Evolutionary conservation across 352 stramenopile genomes (phyloP).

Genomic region (Sclerospora graminicola): DNA sequence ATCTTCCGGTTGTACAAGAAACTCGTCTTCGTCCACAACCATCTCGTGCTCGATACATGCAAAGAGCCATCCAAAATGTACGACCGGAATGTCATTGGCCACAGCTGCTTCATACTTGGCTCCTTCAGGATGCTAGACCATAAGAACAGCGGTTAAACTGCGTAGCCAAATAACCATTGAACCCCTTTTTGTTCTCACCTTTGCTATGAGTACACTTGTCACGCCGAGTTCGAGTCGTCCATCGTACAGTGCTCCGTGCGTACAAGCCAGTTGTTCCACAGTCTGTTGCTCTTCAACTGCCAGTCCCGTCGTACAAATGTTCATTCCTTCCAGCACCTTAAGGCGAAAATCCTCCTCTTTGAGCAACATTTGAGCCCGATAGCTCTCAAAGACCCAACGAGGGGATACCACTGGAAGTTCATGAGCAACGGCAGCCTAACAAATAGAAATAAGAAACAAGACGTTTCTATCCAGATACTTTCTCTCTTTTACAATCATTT

Average conservation of each 20-base stretch:
- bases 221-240: constrained; percentile 42
- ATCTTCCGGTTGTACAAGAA: constrained; percentile 24
- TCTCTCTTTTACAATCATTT: no score
- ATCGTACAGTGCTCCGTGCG: constrained; percentile 47
- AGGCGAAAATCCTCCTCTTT: constrained; percentile 28
- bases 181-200: constrained; percentile 14
- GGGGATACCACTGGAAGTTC: constrained; percentile 33
- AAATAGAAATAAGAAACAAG: no score
- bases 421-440: constrained; percentile 34
- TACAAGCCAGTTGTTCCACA: constrained; percentile 32
- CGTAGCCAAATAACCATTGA: no score
- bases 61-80: constrained; percentile 61
- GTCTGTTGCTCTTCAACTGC: constrained; percentile 36
- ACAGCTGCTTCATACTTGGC: constrained; percentile 58
- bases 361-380: constrained; percentile 31
- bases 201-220: constrained; percentile 53
- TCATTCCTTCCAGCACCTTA: constrained; percentile 42
- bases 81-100: constrained; percentile 46
- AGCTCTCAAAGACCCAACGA: constrained; percentile 65
- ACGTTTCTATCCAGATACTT: no score
- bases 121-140: constrained; percentile 24
- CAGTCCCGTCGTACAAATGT: constrained; percentile 57
- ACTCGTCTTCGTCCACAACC: constrained; percentile 40
- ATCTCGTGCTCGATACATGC: constrained; percentile 43
- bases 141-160: no score